Percentiles rank a stretch among this genome's conserved stretches.
Evolutionary conservation across 2,329 filamentous ascomycete genomes (phyloP).

Genomic region (Trichoderma gracile): DNA sequence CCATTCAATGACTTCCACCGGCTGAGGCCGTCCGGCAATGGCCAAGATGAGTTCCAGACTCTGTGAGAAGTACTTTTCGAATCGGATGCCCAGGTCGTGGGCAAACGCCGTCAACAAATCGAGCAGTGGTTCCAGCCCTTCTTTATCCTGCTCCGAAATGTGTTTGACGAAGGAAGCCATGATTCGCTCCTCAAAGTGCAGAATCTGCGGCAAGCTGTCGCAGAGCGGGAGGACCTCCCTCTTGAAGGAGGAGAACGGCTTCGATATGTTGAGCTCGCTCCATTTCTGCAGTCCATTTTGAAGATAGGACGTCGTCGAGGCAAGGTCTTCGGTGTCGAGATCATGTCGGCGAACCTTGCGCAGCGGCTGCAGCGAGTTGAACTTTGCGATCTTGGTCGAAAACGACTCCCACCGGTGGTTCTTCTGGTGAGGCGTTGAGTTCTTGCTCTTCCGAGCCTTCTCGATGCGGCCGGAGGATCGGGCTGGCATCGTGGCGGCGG

Average conservation of each 20-base stretch:
- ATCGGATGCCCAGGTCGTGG: conserved; percentile 84
- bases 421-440: conserved; percentile 72
- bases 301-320: conserved; percentile 82
- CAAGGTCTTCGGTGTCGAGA: conserved; percentile 75
- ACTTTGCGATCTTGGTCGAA: conserved; percentile 81
- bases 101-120: conserved; percentile 90
- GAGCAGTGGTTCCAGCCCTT: conserved; percentile 82
- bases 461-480: conserved; percentile 66
- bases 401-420: conserved; percentile 92
- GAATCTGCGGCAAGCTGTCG: conserved; percentile 87
- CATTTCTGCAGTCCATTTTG: conserved; percentile 81
- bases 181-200: conserved; percentile 86
- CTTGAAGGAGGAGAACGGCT: conserved; percentile 75
- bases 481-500: conserved; percentile 56
- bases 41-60: conserved; percentile 74
- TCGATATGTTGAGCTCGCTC: conserved; percentile 87
- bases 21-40: conserved; percentile 74
- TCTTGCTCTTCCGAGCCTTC: conserved; percentile 69
- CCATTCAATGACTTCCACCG: conserved; percentile 94
- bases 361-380: conserved; percentile 87
- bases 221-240: conserved; percentile 73
- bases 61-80: conserved; percentile 82
- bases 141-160: conserved; percentile 74
- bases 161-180: conserved; percentile 74
- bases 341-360: conserved; percentile 84